These are phyloP conservation scores for Fusarium avenaceum DNA, from an alignment of 2,329 filamentous ascomycete species.

Conservation along the genomic window DNA sequence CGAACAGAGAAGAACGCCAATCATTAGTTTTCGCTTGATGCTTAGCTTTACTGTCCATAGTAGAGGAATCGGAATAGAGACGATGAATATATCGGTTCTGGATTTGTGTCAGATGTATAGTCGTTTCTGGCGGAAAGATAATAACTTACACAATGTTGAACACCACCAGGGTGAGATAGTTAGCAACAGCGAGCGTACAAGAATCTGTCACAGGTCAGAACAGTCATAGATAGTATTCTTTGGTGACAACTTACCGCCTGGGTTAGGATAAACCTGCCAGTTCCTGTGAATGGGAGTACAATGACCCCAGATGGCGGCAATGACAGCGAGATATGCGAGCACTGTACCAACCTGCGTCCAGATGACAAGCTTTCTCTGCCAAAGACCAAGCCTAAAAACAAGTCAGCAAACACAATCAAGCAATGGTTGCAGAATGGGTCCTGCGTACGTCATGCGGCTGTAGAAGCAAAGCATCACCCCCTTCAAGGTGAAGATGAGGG, in stretches of 20 bases:
- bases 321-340: constrained; percentile 52
- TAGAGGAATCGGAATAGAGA: constrained; percentile 58
- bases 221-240: accelerated
- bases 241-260: constrained; percentile 51
- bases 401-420: constrained; percentile 11
- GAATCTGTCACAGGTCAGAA: constrained; percentile 43
- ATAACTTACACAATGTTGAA: constrained; percentile 54
- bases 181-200: constrained; percentile 55
- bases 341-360: constrained; percentile 50
- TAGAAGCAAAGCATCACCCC: constrained; percentile 60
- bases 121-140: too few relatives aligned
- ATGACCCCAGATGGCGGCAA: constrained; percentile 54
- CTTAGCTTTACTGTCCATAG: constrained; percentile 57
- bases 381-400: constrained; percentile 51
- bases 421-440: background rate
- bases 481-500: constrained; percentile 60
- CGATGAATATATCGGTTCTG: constrained; percentile 57
- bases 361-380: constrained; percentile 56
- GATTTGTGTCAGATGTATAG: constrained; percentile 13
- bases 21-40: constrained; percentile 55
- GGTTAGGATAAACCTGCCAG: constrained; percentile 59
- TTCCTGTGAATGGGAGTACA: constrained; percentile 56
- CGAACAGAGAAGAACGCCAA: constrained; percentile 57
- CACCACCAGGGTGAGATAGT: constrained; percentile 55
- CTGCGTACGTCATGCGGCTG: constrained; percentile 57